phyloP scores from a whole-genome alignment of 108 stramenopile genomes.

The Cyclostephanos invisitatus region DNA sequence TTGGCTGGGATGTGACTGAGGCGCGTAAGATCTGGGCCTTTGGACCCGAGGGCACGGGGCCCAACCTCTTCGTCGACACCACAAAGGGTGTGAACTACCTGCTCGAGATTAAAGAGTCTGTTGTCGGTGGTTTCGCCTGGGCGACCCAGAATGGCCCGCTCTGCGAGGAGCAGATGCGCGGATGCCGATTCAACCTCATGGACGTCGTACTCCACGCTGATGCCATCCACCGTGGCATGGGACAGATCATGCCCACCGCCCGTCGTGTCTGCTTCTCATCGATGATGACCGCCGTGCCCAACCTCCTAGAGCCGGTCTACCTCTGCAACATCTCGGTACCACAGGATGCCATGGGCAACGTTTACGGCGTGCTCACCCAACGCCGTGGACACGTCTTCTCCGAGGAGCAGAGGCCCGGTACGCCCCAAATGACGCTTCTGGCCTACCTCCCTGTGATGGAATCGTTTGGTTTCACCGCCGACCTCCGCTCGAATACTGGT shows the following conservation, averaged over 20 bases:
- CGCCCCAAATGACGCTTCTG: constrained; percentile 97
- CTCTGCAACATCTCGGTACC: constrained; percentile 98
- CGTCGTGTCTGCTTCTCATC: constrained; percentile 98
- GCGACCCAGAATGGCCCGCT: constrained; percentile 96
- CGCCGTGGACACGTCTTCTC: constrained; percentile 99
- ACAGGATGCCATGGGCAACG: constrained; percentile 98
- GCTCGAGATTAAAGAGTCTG: constrained; percentile 99
- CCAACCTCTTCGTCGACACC: constrained; percentile 98
- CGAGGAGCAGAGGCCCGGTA: constrained; percentile 97
- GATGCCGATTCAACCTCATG: constrained; percentile 96
- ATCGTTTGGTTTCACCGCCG: constrained; percentile 99
- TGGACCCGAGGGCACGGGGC: constrained; percentile 98
- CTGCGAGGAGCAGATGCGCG: constrained; percentile 98
- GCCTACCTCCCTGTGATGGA: constrained; percentile 99
- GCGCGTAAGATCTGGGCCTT: constrained; percentile 99
- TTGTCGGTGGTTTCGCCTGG: constrained; percentile 99
- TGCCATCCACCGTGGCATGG: constrained; percentile 99
- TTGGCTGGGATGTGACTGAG: constrained; percentile 97
- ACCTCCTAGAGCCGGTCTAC: constrained; percentile 98
- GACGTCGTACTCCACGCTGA: constrained; percentile 99
- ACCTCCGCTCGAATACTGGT: constrained; percentile 97
- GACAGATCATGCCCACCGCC: constrained; percentile 99
- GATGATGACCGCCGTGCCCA: constrained; percentile 90
- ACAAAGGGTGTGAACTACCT: constrained; percentile 99
- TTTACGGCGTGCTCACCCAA: constrained; percentile 98